These are phyloP conservation scores for Mycena rebaudengoi DNA, from an alignment of 768 basidiomycete species.

Conservation along the genomic window DNA sequence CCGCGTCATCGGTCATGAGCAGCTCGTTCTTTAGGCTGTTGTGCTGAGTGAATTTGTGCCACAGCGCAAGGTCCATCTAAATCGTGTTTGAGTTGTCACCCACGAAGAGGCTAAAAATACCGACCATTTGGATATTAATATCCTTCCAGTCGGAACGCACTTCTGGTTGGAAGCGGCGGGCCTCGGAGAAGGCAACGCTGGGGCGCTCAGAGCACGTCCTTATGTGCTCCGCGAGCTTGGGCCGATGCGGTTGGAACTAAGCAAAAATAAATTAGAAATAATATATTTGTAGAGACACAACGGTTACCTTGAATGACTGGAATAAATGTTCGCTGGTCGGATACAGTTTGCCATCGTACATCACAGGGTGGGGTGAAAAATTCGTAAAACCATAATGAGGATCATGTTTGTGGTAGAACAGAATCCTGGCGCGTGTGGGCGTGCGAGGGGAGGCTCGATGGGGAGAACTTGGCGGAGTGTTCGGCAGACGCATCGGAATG, in stretches of 20 bases:
- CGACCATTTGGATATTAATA: conserved; percentile 72
- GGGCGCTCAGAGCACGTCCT: conserved; percentile 70
- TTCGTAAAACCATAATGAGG: conserved; percentile 80
- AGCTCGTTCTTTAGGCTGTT: conserved; percentile 64
- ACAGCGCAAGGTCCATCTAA: conserved; percentile 73
- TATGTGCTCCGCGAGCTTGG: conserved; percentile 74
- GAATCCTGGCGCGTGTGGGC: conserved; percentile 47
- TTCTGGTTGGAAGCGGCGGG: conserved; percentile 68
- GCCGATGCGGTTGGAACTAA: conserved; percentile 68
- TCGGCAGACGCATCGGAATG: conserved; percentile 7
- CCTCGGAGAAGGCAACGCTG: conserved; percentile 72
- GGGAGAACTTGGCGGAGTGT: conserved; percentile 27
- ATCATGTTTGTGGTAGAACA: conserved; percentile 71
- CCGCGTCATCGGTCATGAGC: conserved; percentile 69
- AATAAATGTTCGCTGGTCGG: conserved; percentile 83
- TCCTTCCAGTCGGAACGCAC: conserved; percentile 74
- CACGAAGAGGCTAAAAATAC: not conserved
- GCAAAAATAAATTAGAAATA: not conserved
- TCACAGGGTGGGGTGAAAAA: conserved; percentile 72
- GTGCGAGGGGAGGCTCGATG: conserved; percentile 29
- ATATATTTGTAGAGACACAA: not conserved
- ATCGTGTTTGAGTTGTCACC: not conserved
- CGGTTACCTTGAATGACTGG: conserved; percentile 74
- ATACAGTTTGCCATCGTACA: conserved; percentile 69
- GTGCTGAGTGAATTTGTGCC: conserved; percentile 79